These are phyloP conservation scores for Umbellularia californica DNA, from an alignment of 164 flowering plant genomes.

Conservation along the genomic window DNA sequence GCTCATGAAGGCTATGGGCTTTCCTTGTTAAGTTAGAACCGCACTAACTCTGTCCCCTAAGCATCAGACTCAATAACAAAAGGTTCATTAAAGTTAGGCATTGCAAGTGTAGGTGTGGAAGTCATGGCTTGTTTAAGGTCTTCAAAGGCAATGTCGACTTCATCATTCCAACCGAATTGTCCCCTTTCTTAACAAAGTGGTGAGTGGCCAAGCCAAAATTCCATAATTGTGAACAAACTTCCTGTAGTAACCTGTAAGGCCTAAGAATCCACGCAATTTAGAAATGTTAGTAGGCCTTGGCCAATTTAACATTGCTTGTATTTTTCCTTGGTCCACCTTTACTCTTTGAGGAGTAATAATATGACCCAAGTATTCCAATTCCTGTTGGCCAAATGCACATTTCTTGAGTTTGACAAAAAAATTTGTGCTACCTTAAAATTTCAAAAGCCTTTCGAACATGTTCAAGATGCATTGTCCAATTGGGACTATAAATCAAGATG, in stretches of 20 bases:
- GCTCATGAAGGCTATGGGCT: not conserved
- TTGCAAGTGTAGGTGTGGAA: accelerated
- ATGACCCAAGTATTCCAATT: conserved; percentile 1
- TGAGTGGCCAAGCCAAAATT: not conserved
- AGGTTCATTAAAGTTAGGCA: too few relatives aligned
- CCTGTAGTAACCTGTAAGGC: conserved; percentile 9
- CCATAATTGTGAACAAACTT: conserved; percentile 8
- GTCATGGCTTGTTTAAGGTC: too few relatives aligned
- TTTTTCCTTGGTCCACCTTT: not conserved
- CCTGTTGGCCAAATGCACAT: not conserved
- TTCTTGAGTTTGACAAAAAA: not conserved
- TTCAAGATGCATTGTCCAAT: conserved; percentile 1
- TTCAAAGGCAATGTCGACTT: too few relatives aligned
- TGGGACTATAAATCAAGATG: conserved; percentile 1
- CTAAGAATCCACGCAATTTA: not conserved
- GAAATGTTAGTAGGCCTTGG: not conserved
- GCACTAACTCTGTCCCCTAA: not conserved
- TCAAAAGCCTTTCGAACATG: not conserved
- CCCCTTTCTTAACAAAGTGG: not conserved
- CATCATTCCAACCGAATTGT: too few relatives aligned
- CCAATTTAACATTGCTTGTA: not conserved
- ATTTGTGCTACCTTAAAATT: not conserved
- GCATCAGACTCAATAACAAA: conserved; percentile 6
- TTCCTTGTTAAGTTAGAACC: not conserved
- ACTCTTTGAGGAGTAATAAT: not conserved